Percentiles rank a stretch among this genome's conserved stretches.
Conservation (phyloP, 345 rosid species). For the Eucalyptus sp. region DNA sequence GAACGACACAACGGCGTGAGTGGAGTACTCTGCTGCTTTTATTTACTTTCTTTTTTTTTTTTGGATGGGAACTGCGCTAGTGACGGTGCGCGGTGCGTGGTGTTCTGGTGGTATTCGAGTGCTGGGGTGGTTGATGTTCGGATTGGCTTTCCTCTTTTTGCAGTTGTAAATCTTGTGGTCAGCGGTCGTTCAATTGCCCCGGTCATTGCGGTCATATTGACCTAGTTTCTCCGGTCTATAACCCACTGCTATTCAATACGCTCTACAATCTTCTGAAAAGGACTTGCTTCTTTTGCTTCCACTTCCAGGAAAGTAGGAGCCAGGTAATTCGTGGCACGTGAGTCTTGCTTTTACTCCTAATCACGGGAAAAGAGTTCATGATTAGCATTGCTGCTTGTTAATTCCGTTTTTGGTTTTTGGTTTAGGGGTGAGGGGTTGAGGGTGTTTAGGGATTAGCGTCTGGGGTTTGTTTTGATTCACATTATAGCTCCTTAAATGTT, state of each 20-base stretch:
- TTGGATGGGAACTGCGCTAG: background rate
- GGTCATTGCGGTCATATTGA: slow-evolving; percentile 95
- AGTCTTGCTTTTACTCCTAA: background rate
- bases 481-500: background rate
- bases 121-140: background rate
- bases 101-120: background rate
- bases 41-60: background rate
- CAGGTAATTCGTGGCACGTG: slow-evolving; percentile 21
- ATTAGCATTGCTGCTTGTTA: background rate
- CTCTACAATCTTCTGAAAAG: slow-evolving; percentile 47
- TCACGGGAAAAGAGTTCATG: background rate
- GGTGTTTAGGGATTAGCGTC: background rate
- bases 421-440: background rate
- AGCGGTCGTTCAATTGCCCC: slow-evolving; percentile 42
- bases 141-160: slow-evolving; percentile 3
- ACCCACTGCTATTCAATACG: slow-evolving; percentile 62
- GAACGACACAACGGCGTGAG: slow-evolving; percentile 10
- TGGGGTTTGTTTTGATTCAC: background rate
- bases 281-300: slow-evolving; percentile 59
- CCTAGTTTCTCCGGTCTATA: slow-evolving; percentile 59
- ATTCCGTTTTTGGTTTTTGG: background rate
- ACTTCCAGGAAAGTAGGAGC: slow-evolving; percentile 21
- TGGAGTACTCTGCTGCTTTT: background rate
- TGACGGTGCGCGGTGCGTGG: background rate
- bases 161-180: slow-evolving; percentile 84